These are phyloP conservation scores for Boletus rubescentipes DNA, from an alignment of 768 basidiomycete species.

Conservation along the genomic window DNA sequence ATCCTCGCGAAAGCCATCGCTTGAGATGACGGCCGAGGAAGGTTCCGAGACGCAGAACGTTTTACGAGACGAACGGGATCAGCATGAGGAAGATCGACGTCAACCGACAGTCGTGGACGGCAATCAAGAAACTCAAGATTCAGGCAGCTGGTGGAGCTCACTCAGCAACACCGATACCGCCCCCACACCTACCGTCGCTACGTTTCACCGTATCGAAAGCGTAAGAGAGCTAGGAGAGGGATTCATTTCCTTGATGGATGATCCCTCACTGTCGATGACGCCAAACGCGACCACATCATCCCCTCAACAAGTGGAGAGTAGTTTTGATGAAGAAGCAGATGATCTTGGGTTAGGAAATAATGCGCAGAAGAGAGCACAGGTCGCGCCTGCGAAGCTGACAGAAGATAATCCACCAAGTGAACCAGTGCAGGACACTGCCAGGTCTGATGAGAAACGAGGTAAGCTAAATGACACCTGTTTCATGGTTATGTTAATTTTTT, in stretches of 20 bases:
- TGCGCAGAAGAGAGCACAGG: slow-evolving; percentile 38
- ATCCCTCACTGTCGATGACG: slow-evolving; percentile 43
- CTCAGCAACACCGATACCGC: slow-evolving; percentile 38
- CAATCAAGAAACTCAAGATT: slow-evolving; percentile 38
- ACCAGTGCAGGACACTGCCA: slow-evolving; percentile 16
- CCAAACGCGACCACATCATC: slow-evolving; percentile 17
- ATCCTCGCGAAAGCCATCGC: slow-evolving; percentile 27
- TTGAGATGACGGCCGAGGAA: slow-evolving; percentile 33
- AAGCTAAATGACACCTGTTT: background rate
- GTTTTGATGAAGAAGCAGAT: slow-evolving; percentile 63
- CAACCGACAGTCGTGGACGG: slow-evolving; percentile 25
- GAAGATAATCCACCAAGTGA: slow-evolving; percentile 24
- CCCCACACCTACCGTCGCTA: slow-evolving; percentile 67
- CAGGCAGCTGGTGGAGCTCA: slow-evolving; percentile 64
- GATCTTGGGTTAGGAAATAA: slow-evolving; percentile 91
- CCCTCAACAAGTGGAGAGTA: slow-evolving; percentile 8
- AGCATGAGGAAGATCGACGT: slow-evolving; percentile 6
- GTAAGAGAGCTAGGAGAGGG: slow-evolving; percentile 47
- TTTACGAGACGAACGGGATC: slow-evolving; percentile 1
- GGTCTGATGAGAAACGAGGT: slow-evolving; percentile 34
- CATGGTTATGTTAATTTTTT: background rate
- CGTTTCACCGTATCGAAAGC: slow-evolving; percentile 58
- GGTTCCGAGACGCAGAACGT: slow-evolving; percentile 8
- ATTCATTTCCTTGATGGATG: slow-evolving; percentile 85
- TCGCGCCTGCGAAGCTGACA: slow-evolving; percentile 27